These are phyloP conservation scores for Xylaria scruposa DNA, from an alignment of 495 filamentous ascomycete genomes.

Conservation along the genomic window DNA sequence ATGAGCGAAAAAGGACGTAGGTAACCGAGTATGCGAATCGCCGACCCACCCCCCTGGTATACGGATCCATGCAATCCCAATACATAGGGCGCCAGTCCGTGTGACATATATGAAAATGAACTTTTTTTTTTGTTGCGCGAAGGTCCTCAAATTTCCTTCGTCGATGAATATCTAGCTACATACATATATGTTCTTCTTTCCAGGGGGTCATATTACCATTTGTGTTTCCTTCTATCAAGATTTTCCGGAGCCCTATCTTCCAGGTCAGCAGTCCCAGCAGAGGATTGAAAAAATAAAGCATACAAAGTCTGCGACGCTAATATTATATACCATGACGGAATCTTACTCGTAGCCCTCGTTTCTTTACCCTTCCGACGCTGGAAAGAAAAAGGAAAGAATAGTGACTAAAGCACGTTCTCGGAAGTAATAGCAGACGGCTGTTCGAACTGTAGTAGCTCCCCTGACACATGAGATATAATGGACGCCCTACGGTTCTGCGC, in stretches of 20 bases:
- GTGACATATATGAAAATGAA: too few relatives aligned
- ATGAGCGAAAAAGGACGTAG: too few relatives aligned
- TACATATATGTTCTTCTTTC: too few relatives aligned
- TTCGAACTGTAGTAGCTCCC: neutral
- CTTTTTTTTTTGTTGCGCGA: too few relatives aligned
- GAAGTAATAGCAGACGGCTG: neutral
- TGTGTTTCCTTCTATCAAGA: neutral
- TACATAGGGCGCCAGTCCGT: too few relatives aligned
- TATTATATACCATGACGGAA: neutral
- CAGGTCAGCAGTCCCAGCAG: neutral
- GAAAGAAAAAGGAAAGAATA: neutral
- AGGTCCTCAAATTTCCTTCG: too few relatives aligned
- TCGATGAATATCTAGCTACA: too few relatives aligned
- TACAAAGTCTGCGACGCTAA: neutral
- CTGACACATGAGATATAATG: constrained; percentile 5
- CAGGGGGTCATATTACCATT: too few relatives aligned
- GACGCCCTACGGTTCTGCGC: constrained; percentile 1
- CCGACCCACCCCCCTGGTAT: too few relatives aligned
- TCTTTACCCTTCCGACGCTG: neutral
- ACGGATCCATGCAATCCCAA: too few relatives aligned
- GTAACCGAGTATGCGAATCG: too few relatives aligned
- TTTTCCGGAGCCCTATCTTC: neutral
- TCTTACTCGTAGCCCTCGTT: neutral
- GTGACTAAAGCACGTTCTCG: neutral
- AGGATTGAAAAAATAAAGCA: neutral